These are phyloP conservation scores for Lagenaria siceraria DNA, from an alignment of 306 rosid genomes.

Conservation along the genomic window DNA sequence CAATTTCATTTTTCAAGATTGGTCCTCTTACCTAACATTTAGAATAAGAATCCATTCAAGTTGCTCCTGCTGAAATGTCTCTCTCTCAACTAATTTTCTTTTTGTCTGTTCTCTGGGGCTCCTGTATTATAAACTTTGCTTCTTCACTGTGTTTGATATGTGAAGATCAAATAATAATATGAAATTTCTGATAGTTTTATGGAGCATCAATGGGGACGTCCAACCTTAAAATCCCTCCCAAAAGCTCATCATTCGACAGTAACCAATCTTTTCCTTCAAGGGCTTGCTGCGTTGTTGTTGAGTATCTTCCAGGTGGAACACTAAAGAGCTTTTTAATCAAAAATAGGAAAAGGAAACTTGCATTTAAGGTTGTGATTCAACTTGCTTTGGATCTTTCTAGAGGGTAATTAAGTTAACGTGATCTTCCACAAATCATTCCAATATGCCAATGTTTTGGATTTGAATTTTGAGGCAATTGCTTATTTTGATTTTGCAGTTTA, in stretches of 20 bases:
- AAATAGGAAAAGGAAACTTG: slow-evolving; percentile 58
- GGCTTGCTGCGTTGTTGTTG: slow-evolving; percentile 83
- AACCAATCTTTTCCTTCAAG: slow-evolving; percentile 43
- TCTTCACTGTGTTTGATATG: neutral
- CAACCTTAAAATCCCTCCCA: slow-evolving; percentile 57
- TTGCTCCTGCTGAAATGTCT: neutral
- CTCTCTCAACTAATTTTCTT: neutral
- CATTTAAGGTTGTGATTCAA: slow-evolving; percentile 59
- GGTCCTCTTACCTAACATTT: neutral
- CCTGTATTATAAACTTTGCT: neutral
- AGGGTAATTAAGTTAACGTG: slow-evolving; percentile 40
- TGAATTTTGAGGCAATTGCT: neutral
- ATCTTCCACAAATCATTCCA: neutral
- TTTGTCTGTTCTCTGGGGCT: neutral
- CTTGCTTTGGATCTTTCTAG: slow-evolving; percentile 79
- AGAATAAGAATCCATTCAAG: neutral
- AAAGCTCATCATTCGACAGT: slow-evolving; percentile 16
- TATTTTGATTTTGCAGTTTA: slow-evolving; percentile 34
- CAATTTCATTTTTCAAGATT: neutral
- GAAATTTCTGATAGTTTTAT: slow-evolving; percentile 35
- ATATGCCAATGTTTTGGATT: neutral
- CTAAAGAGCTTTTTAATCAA: slow-evolving; percentile 54
- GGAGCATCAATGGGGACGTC: slow-evolving; percentile 92
- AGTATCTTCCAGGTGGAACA: slow-evolving; percentile 81
- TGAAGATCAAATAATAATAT: neutral